A percentile compares a stretch with the other conserved stretches of the same genome.
phyloP scores from a whole-genome alignment of 2,329 filamentous ascomycete genomes.

The Cryphonectria japonica region DNA sequence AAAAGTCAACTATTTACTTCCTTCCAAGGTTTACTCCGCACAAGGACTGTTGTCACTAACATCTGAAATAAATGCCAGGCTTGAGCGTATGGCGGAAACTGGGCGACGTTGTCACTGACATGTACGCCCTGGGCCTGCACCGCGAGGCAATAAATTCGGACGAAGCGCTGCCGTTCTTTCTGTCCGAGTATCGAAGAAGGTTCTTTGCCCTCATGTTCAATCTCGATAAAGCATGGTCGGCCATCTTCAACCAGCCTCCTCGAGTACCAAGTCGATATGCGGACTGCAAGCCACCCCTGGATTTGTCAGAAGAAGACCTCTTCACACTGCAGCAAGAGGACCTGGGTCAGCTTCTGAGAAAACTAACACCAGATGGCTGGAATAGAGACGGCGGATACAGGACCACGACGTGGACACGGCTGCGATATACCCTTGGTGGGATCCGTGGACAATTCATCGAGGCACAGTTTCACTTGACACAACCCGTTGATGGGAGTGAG shows the following conservation, averaged over 20 bases:
- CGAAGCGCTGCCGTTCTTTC: neutral
- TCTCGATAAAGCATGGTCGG: constrained; percentile 6
- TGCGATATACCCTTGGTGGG: neutral
- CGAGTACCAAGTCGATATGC: constrained; percentile 1
- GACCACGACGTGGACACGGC: constrained; percentile 6
- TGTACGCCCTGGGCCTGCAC: constrained; percentile 8
- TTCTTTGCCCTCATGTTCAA: neutral
- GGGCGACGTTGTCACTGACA: constrained; percentile 2
- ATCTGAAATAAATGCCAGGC: neutral
- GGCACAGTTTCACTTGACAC: neutral
- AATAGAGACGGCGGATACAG: neutral
- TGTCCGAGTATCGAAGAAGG: constrained; percentile 5
- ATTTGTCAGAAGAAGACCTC: constrained; percentile 11
- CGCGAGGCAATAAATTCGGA: neutral
- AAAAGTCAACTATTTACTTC: too few species aligned
- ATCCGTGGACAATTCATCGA: neutral
- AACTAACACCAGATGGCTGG: neutral
- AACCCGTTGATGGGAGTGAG: neutral
- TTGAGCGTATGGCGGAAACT: constrained; percentile 2
- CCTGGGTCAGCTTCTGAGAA: neutral
- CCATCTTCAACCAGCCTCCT: constrained; percentile 10
- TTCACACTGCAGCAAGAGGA: neutral
- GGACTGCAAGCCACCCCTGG: constrained; percentile 5
- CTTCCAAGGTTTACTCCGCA: too few species aligned
- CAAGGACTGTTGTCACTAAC: neutral